A percentile compares a stretch with the other conserved stretches of the same genome.
These are phyloP conservation scores for Cutaneotrichosporon sp. DNA, from an alignment of 1,284 basidiomycete species.

Conservation along the genomic window DNA sequence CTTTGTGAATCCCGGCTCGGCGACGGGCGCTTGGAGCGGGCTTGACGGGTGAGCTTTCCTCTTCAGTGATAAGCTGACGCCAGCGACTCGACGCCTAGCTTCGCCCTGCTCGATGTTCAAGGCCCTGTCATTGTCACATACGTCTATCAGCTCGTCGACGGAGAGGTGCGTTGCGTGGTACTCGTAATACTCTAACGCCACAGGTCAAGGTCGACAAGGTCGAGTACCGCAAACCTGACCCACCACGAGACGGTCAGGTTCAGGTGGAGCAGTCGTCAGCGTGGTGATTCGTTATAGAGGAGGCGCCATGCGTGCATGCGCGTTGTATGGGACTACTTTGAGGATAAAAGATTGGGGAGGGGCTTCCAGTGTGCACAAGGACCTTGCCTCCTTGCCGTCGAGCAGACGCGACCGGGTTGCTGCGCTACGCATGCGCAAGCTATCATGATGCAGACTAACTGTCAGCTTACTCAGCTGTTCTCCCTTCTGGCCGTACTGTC, in stretches of 20 bases:
- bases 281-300: not conserved
- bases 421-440: too few relatives aligned
- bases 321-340: too few relatives aligned
- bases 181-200: not conserved
- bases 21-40: constrained; percentile 89
- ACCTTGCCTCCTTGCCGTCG: too few relatives aligned
- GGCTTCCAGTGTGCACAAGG: too few relatives aligned
- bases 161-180: constrained; percentile 60
- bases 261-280: constrained; percentile 1
- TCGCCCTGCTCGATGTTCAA: constrained; percentile 91
- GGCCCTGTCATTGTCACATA: constrained; percentile 91
- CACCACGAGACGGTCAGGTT: constrained; percentile 24
- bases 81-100: constrained; percentile 68
- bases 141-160: constrained; percentile 88
- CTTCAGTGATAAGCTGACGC: not conserved
- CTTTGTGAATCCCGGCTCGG: constrained; percentile 94
- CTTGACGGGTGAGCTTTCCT: constrained; percentile 55
- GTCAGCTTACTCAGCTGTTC: too few relatives aligned
- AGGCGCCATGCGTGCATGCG: too few relatives aligned
- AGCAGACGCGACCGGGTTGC: too few relatives aligned
- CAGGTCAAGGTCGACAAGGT: constrained; percentile 53
- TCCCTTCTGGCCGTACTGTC: too few relatives aligned
- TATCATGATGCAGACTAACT: too few relatives aligned
- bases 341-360: too few relatives aligned
- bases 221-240: constrained; percentile 48